A percentile compares a stretch with the other conserved stretches of the same genome.
phyloP scores from a whole-genome alignment of 2,329 filamentous ascomycete species.

The Neofusicoccum cordaticola region DNA sequence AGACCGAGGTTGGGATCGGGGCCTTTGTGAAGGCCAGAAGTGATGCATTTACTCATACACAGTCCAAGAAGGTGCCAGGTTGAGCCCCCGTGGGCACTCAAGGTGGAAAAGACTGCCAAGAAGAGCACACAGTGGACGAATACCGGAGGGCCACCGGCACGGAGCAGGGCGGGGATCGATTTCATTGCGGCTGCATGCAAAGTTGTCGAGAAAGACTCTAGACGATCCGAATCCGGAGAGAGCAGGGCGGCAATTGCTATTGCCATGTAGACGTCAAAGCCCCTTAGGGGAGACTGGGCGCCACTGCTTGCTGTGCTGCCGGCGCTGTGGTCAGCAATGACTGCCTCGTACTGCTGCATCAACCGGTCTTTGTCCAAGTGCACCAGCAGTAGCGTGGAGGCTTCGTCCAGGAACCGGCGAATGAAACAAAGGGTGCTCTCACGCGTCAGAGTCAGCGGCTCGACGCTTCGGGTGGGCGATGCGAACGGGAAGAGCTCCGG shows the following conservation, averaged over 20 bases:
- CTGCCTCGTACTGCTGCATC: background rate
- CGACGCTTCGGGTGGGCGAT: no score
- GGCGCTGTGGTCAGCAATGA: background rate
- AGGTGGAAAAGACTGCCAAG: background rate
- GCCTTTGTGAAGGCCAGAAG: background rate
- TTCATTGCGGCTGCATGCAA: background rate
- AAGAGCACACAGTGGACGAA: background rate
- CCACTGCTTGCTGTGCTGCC: background rate
- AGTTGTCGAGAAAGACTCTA: background rate
- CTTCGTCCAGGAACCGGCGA: background rate
- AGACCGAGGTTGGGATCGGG: background rate
- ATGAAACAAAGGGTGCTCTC: background rate
- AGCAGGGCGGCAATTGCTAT: background rate
- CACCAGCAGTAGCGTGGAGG: background rate
- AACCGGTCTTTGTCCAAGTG: background rate
- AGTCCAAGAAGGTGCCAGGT: background rate
- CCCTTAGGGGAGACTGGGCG: background rate
- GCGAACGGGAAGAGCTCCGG: background rate
- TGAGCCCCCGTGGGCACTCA: background rate
- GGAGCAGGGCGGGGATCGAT: background rate
- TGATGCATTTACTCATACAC: background rate
- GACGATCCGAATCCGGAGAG: background rate
- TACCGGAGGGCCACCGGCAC: background rate
- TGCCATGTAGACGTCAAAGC: background rate
- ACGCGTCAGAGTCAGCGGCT: background rate